phyloP scores from a whole-genome alignment of 2,329 filamentous ascomycete genomes.

The Venturia oleaginea region DNA sequence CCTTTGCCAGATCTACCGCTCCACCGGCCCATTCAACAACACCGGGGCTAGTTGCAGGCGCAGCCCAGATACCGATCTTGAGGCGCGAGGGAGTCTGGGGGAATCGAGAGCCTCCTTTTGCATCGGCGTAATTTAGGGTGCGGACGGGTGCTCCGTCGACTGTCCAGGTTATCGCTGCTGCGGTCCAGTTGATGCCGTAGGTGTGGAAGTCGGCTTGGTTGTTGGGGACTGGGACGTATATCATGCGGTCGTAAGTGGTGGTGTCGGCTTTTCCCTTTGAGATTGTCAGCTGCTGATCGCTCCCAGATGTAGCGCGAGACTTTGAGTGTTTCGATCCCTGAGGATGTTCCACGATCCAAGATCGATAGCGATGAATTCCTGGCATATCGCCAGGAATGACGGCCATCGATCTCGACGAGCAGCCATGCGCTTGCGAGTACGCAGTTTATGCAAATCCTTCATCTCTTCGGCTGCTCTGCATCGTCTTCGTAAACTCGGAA shows the following conservation, averaged over 20 bases:
- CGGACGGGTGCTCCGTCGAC: conserved; percentile 55
- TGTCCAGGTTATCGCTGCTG: conserved; percentile 53
- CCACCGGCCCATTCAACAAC: conserved; percentile 62
- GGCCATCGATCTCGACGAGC: no score
- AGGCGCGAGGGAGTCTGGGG: conserved; percentile 68
- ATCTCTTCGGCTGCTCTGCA: no score
- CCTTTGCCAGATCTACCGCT: conserved; percentile 35
- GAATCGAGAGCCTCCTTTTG: conserved; percentile 50
- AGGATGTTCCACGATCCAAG: no score
- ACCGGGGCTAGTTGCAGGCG: conserved; percentile 39
- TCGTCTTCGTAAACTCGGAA: no score
- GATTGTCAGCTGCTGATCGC: background rate
- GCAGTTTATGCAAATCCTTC: no score
- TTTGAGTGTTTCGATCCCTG: no score
- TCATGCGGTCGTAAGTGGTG: conserved; percentile 40
- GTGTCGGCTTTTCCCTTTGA: conserved; percentile 41
- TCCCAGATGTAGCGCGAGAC: no score
- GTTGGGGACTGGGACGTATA: conserved; percentile 23
- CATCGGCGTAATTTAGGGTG: conserved; percentile 49
- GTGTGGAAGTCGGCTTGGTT: conserved; percentile 31
- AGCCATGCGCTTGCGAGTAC: no score
- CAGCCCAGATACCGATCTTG: conserved; percentile 37
- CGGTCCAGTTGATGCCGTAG: conserved; percentile 55
- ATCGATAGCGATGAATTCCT: conserved; percentile 38
- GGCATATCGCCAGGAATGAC: conserved; percentile 25